Evolutionary conservation across 495 filamentous ascomycete genomes (phyloP).

Genomic region (Aspergillus mulundensis): DNA sequence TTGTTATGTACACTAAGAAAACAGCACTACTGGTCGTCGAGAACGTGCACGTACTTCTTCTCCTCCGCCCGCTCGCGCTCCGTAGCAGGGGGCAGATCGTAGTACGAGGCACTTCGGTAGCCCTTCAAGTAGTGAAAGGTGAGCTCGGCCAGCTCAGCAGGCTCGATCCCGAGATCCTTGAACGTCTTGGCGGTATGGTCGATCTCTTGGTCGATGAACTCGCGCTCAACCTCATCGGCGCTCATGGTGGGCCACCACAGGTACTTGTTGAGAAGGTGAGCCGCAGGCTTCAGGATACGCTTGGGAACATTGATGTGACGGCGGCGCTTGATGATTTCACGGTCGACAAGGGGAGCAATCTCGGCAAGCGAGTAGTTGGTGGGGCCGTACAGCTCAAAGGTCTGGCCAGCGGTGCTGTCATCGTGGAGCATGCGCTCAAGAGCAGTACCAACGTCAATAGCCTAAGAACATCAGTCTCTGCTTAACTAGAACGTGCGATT

Average conservation of each 20-base stretch:
- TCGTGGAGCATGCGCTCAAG: constrained; percentile 86
- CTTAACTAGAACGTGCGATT: not conserved
- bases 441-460: constrained; percentile 81
- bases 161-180: constrained; percentile 85
- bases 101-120: constrained; percentile 77
- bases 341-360: constrained; percentile 81
- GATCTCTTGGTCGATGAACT: constrained; percentile 92
- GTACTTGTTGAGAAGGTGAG: constrained; percentile 66
- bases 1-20: constrained; percentile 45
- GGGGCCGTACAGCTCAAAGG: constrained; percentile 92
- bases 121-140: constrained; percentile 90
- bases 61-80: constrained; percentile 93
- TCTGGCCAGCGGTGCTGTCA: constrained; percentile 83
- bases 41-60: constrained; percentile 91
- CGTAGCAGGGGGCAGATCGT: constrained; percentile 89
- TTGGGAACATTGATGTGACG: constrained; percentile 92
- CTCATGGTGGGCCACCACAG: constrained; percentile 86
- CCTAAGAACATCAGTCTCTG: constrained; percentile 43
- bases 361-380: constrained; percentile 87
- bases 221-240: constrained; percentile 84
- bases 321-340: constrained; percentile 85
- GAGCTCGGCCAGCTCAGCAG: constrained; percentile 72
- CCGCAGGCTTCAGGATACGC: constrained; percentile 64
- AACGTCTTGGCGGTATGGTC: constrained; percentile 92
- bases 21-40: constrained; percentile 73